Evolutionary conservation across 352 stramenopile genomes (phyloP).

Genomic region (Pythium volutum): DNA sequence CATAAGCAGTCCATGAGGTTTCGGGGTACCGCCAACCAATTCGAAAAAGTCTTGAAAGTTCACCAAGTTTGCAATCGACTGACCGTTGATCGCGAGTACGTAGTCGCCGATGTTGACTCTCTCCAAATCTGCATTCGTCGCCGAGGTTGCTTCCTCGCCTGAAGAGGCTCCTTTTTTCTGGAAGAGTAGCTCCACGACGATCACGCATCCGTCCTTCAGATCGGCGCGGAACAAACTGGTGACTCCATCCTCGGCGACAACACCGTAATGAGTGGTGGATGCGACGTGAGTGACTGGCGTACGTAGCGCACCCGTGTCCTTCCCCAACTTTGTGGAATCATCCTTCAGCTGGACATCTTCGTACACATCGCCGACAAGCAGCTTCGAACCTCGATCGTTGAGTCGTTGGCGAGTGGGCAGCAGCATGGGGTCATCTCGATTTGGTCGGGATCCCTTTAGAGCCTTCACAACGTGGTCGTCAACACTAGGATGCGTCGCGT

Average conservation of each 20-base stretch:
- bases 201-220: conserved; percentile 38
- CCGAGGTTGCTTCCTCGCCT: background rate
- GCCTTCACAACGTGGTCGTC: conserved; percentile 76
- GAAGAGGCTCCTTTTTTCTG: background rate
- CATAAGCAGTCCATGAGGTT: conserved; percentile 59
- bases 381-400: conserved; percentile 33
- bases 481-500: conserved; percentile 59
- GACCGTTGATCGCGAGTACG: conserved; percentile 23
- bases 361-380: conserved; percentile 53
- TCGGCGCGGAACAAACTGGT: conserved; percentile 11
- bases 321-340: background rate
- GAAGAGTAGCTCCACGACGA: conserved; percentile 30
- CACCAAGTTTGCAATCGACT: background rate
- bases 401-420: conserved; percentile 45
- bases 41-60: conserved; percentile 5
- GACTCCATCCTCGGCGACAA: conserved; percentile 42
- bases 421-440: conserved; percentile 63
- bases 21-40: background rate
- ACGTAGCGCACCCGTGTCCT: background rate
- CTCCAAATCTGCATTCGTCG: background rate
- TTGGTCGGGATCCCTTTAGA: conserved; percentile 71
- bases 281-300: background rate
- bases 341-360: conserved; percentile 34
- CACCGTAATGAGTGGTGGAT: conserved; percentile 31
- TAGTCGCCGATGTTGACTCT: conserved; percentile 21